Evolutionary conservation across 345 rosid species (phyloP).

Genomic region (Psidium guajava): DNA sequence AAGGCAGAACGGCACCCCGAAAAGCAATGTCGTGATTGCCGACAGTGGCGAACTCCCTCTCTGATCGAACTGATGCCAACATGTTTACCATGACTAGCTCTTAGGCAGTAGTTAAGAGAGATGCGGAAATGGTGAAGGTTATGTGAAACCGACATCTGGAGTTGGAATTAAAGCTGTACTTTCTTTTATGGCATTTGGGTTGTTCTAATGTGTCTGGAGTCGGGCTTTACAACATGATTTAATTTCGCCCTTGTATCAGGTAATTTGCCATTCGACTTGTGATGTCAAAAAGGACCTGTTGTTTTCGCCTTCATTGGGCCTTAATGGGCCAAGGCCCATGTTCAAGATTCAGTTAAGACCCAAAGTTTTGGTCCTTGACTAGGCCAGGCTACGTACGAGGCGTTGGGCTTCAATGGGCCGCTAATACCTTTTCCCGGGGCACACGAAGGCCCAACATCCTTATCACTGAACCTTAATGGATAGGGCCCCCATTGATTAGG

Average conservation of each 20-base stretch:
- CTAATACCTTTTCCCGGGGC: not conserved
- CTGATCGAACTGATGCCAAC: conserved; percentile 6
- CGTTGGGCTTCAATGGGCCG: not conserved
- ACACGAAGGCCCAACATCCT: not conserved
- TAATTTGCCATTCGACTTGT: not conserved
- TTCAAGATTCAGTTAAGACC: not conserved
- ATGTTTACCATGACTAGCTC: not conserved
- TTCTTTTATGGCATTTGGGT: not conserved
- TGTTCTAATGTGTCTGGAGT: not conserved
- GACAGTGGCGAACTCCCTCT: conserved; percentile 93
- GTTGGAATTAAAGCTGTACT: not conserved
- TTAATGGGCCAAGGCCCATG: not conserved
- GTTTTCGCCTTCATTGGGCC: not conserved
- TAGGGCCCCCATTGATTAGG: not conserved
- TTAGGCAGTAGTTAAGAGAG: not conserved
- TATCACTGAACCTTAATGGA: not conserved
- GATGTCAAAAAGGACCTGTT: not conserved
- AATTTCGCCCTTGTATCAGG: not conserved
- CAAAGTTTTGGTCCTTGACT: not conserved
- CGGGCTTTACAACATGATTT: not conserved
- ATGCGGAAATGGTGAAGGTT: not conserved
- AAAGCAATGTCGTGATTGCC: conserved; percentile 71
- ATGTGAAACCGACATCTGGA: not conserved
- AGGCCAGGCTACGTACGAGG: not conserved
- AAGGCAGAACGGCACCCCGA: conserved; percentile 68